These are phyloP conservation scores for Naganishia cerealis DNA, from an alignment of 1,284 basidiomycete genomes.

Conservation along the genomic window DNA sequence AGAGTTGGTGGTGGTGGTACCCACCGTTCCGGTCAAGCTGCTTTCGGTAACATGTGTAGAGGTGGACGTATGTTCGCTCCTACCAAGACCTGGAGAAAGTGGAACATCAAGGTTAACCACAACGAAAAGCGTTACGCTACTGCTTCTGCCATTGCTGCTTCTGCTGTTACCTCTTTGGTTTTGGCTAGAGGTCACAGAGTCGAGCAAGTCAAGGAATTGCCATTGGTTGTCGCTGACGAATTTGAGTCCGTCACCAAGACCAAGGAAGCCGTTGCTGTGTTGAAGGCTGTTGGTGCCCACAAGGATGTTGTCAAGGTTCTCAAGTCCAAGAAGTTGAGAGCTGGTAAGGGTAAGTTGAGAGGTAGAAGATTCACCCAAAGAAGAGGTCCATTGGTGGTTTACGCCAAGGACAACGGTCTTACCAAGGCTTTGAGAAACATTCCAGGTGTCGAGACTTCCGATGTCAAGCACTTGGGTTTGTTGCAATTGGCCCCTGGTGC, in stretches of 20 bases:
- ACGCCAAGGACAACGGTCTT: constrained; percentile 96
- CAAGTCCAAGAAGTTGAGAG: constrained; percentile 94
- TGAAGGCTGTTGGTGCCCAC: constrained; percentile 90
- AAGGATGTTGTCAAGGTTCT: constrained; percentile 93
- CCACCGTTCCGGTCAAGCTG: constrained; percentile 96
- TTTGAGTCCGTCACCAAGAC: constrained; percentile 92
- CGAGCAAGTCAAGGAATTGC: constrained; percentile 95
- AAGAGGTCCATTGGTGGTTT: constrained; percentile 95
- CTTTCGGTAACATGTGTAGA: constrained; percentile 99
- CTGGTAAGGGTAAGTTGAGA: constrained; percentile 96
- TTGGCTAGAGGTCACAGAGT: constrained; percentile 99
- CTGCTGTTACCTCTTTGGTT: constrained; percentile 95
- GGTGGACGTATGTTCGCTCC: constrained; percentile 99
- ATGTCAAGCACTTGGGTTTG: constrained; percentile 91
- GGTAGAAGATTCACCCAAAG: constrained; percentile 96
- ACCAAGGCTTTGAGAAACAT: constrained; percentile 98
- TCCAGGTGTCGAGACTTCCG: constrained; percentile 96
- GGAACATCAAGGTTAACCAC: constrained; percentile 98
- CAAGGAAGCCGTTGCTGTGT: constrained; percentile 91
- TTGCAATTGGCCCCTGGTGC: constrained; percentile 99
- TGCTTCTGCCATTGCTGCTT: constrained; percentile 96
- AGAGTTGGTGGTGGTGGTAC: constrained; percentile 99
- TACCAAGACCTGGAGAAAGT: constrained; percentile 99
- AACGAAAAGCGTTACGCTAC: constrained; percentile 98
- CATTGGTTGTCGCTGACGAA: constrained; percentile 79